Evolutionary conservation across 1,284 basidiomycete species (phyloP).

Genomic region (Marasmius sp.): DNA sequence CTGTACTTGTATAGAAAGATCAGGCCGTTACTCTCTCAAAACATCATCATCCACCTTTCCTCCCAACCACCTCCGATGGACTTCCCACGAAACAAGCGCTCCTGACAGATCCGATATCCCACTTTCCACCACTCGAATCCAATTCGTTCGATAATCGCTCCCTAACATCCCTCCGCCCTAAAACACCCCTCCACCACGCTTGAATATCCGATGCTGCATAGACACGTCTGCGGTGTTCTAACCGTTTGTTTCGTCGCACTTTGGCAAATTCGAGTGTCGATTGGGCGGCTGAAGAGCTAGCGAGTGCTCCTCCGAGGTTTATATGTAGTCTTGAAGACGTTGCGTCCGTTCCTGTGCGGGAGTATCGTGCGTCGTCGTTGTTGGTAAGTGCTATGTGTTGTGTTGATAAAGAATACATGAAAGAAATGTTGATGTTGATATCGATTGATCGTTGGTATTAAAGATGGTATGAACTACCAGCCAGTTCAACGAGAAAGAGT

Average conservation of each 20-base stretch:
- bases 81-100: constrained; percentile 59
- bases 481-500: no score
- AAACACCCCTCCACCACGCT: constrained; percentile 62
- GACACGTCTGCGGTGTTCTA: constrained; percentile 50
- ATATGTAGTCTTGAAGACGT: constrained; percentile 61
- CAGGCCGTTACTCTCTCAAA: background rate
- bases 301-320: constrained; percentile 67
- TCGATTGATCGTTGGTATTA: no score
- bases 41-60: background rate
- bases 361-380: constrained; percentile 5
- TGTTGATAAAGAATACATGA: no score
- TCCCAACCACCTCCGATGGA: constrained; percentile 44
- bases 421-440: no score
- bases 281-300: constrained; percentile 46
- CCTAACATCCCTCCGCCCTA: constrained; percentile 39
- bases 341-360: constrained; percentile 30
- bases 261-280: constrained; percentile 64
- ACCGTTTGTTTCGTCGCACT: constrained; percentile 55
- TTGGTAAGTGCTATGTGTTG: background rate
- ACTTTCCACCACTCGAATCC: constrained; percentile 43
- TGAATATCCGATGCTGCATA: constrained; percentile 64
- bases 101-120: constrained; percentile 40
- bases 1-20: background rate
- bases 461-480: no score
- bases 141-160: constrained; percentile 43